phyloP scores from a whole-genome alignment of 139 green algal species.

The Zygnema circumcarinatum region DNA sequence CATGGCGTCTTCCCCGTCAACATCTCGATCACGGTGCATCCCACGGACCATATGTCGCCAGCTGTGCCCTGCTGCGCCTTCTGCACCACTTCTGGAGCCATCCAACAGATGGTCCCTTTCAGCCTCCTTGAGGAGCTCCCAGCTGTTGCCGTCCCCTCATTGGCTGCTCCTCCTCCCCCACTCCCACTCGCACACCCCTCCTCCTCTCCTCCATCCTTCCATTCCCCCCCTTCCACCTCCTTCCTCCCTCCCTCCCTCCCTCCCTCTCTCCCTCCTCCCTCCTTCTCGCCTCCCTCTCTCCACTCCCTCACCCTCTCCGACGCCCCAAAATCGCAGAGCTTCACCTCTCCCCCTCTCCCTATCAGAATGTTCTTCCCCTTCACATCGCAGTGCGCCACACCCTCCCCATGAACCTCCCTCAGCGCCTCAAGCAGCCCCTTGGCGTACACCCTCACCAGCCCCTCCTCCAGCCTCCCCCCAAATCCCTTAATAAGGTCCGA shows the following conservation, averaged over 20 bases:
- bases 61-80: background rate
- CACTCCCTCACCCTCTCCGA: constrained; percentile 2
- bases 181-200: background rate
- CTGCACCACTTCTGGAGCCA: constrained; percentile 86
- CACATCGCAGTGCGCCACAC: constrained; percentile 67
- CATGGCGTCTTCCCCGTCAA: constrained; percentile 86
- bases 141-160: background rate
- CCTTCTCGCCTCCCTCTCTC: background rate
- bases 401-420: constrained; percentile 61
- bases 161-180: background rate
- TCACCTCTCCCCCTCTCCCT: background rate
- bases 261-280: background rate
- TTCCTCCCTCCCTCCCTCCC: background rate
- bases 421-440: constrained; percentile 57
- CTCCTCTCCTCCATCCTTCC: background rate
- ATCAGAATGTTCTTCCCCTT: constrained; percentile 69
- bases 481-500: constrained; percentile 33
- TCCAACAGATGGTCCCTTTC: constrained; percentile 96
- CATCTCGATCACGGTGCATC: constrained; percentile 98
- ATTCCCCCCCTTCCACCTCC: constrained; percentile 14
- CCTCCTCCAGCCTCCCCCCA: constrained; percentile 12
- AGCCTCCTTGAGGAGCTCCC: constrained; percentile 53
- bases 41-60: constrained; percentile 95
- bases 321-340: constrained; percentile 46
- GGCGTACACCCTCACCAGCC: constrained; percentile 30